phyloP scores from a whole-genome alignment of 2,329 filamentous ascomycete species.

The Lasiodiplodia gonubiensis region DNA sequence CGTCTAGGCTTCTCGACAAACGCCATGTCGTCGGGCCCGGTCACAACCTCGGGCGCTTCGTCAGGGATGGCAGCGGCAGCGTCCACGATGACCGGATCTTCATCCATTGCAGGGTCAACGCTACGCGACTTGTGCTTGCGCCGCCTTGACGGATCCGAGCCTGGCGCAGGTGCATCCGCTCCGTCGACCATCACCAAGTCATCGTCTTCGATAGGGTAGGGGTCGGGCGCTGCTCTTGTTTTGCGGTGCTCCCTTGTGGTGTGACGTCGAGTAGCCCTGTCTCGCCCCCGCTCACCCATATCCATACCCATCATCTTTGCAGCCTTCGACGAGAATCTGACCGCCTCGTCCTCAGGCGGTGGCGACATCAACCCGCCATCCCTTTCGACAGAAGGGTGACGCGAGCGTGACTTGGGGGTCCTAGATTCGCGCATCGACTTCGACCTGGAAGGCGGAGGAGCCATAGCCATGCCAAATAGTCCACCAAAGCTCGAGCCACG shows the following conservation, averaged over 20 bases:
- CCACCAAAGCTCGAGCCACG: conserved; percentile 66
- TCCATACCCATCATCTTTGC: conserved; percentile 74
- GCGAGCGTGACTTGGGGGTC: conserved; percentile 64
- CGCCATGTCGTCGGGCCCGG: conserved; percentile 56
- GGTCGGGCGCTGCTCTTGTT: conserved; percentile 53
- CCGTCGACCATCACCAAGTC: conserved; percentile 59
- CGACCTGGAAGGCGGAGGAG: conserved; percentile 63
- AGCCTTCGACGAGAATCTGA: conserved; percentile 73
- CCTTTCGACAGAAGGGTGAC: conserved; percentile 72
- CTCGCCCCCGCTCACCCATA: conserved; percentile 33
- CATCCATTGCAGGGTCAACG: conserved; percentile 35
- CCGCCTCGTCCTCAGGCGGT: conserved; percentile 65
- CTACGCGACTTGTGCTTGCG: conserved; percentile 35
- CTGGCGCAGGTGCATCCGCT: conserved; percentile 39
- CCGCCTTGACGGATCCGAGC: conserved; percentile 35
- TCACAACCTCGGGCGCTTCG: conserved; percentile 50
- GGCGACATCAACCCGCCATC: conserved; percentile 71
- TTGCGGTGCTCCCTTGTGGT: conserved; percentile 49
- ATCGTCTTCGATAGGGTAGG: conserved; percentile 66
- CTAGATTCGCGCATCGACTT: conserved; percentile 70
- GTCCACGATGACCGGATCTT: conserved; percentile 51
- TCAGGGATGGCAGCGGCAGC: conserved; percentile 43
- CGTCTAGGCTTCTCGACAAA: conserved; percentile 58
- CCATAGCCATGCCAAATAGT: conserved; percentile 60
- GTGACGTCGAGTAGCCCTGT: conserved; percentile 49